Evolutionary conservation across 345 rosid genomes (phyloP).

Genomic region (Citrus hindsii): DNA sequence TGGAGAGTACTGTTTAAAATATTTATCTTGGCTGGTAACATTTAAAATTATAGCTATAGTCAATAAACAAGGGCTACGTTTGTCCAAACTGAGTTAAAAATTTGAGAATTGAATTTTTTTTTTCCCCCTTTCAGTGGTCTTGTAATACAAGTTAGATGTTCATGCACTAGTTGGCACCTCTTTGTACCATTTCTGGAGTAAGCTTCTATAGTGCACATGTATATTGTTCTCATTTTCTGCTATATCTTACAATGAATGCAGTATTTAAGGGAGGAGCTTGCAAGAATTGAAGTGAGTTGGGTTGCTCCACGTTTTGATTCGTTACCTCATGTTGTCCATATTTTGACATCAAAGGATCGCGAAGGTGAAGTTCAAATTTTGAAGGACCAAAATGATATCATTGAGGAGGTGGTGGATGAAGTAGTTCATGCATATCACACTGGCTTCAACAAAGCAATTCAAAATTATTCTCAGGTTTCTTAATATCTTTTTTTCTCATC

Average conservation of each 20-base stretch:
- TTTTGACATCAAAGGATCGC: slow-evolving; percentile 92
- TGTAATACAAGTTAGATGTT: background rate
- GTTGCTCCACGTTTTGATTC: slow-evolving; percentile 95
- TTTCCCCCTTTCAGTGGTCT: background rate
- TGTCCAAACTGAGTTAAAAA: background rate
- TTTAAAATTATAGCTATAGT: background rate
- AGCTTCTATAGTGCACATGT: background rate
- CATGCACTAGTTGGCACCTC: background rate
- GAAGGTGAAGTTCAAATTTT: slow-evolving; percentile 69
- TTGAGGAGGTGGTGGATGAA: slow-evolving; percentile 99
- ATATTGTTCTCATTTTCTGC: slow-evolving; percentile 17
- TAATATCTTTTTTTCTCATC: background rate
- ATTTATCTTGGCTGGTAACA: background rate
- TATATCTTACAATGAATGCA: slow-evolving; percentile 34
- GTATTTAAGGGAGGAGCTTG: slow-evolving; percentile 85
- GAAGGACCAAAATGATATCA: slow-evolving; percentile 87
- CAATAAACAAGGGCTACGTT: background rate
- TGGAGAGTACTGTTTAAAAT: background rate
- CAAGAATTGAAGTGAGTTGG: slow-evolving; percentile 86
- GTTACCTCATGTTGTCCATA: slow-evolving; percentile 93
- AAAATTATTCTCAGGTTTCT: slow-evolving; percentile 95
- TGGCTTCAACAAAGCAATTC: slow-evolving; percentile 99
- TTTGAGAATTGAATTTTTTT: background rate
- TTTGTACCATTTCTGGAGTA: background rate
- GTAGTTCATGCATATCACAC: slow-evolving; percentile 94